Evolutionary conservation across 768 basidiomycete genomes (phyloP), one percentile per base, ranked within the genome.

Genomic region (Trametes elegans): DNA sequence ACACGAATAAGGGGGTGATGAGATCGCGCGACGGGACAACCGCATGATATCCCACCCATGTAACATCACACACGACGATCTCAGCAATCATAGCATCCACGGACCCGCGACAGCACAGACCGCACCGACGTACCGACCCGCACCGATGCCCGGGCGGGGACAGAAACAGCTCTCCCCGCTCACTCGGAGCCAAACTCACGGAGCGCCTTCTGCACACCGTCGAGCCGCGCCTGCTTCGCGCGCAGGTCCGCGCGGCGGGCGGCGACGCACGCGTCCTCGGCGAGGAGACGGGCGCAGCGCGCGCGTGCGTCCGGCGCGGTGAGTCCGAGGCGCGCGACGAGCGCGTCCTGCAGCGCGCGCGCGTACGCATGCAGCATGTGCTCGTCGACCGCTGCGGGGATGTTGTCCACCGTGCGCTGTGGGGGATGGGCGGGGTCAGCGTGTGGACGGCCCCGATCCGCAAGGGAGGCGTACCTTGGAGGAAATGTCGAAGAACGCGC

Each of bases 251-350:
- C 59, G 19, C 79, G 70, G 45, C 57, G 71, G 5, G 59, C 66
- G n/a, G 73, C 68, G 1, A 73, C 57, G 8, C 56, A 58, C 3
- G 74, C 72, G 55, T 80, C 79, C 61, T 82, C 80, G 16, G 69
- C 69, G 19, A 83, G 70, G 55, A 76, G 73, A 44, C 63, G 63
- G 3, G 60, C 68, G 66, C 77, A 78, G 11, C 70, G 68, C 18
- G 70, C 71, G 14, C 49, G 68, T 3, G 71, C 69, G 36, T 68
- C 62, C 21, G 57, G 55, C 2, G 69, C 62, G 2, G 71, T 72
- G 7, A 76, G 59, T 1, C 64, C 69, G 10, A 76, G 68, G 44
- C 70, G 67, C 35, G 64, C 53, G n/a, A 75, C 68, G 41, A 76
- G 59, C 27, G 64, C 67, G 3, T 64, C 36, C 52, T 72, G 73